Conservation (phyloP, 371 early-diverging fungal genomes). For the Lichtheimia hyalospora region DNA sequence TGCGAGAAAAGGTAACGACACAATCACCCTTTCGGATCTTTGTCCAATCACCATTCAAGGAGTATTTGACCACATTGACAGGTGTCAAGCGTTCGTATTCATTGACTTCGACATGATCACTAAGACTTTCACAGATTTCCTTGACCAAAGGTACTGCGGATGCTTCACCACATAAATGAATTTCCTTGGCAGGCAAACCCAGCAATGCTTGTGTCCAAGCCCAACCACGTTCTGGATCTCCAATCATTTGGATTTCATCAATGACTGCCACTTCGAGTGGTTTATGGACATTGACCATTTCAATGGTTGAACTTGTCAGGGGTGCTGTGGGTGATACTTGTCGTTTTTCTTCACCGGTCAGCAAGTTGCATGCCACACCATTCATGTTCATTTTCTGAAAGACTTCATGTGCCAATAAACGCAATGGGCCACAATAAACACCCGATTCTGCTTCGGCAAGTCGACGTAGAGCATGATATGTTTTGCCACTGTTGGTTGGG, state of each 20-base stretch:
- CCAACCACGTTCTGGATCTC: constrained; percentile 88
- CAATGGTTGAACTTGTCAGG: constrained; percentile 80
- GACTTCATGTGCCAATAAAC: constrained; percentile 94
- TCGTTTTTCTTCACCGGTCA: constrained; percentile 93
- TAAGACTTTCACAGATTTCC: constrained; percentile 65
- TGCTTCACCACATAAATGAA: constrained; percentile 94
- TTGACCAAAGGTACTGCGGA: constrained; percentile 84
- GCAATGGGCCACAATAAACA: constrained; percentile 90
- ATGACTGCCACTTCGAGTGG: constrained; percentile 87
- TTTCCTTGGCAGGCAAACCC: constrained; percentile 78
- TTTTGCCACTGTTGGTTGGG: constrained; percentile 97
- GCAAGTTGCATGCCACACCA: constrained; percentile 78
- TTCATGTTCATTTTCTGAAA: constrained; percentile 77
- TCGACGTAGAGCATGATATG: constrained; percentile 82
- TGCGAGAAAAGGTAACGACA: constrained; percentile 86
- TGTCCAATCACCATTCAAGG: constrained; percentile 57
- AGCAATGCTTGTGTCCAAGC: constrained; percentile 94
- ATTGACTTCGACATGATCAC: constrained; percentile 81
- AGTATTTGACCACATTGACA: constrained; percentile 51
- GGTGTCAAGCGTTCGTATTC: constrained; percentile 80
- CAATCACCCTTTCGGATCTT: constrained; percentile 83
- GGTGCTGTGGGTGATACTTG: constrained; percentile 47
- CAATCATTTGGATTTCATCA: constrained; percentile 97
- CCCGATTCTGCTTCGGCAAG: constrained; percentile 68
- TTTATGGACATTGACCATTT: constrained; percentile 76